These are phyloP conservation scores for Paraphysoderma sedebokerense DNA, from an alignment of 371 early-diverging fungal genomes.

Conservation along the genomic window DNA sequence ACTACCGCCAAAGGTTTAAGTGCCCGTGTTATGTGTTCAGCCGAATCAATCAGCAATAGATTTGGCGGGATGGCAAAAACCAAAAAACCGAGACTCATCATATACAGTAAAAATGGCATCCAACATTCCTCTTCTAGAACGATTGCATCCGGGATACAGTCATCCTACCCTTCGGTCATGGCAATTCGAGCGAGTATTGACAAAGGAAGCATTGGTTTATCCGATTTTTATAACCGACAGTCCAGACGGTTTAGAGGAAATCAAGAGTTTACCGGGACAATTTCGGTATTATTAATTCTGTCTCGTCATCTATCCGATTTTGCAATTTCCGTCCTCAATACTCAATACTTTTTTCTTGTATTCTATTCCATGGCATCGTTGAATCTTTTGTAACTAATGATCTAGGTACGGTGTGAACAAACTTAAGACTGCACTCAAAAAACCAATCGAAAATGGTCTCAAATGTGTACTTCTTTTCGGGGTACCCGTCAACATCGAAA, in stretches of 20 bases:
- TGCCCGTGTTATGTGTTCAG: too few species aligned
- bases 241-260: slow-evolving; percentile 48
- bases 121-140: too few species aligned
- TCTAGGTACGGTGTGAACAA: slow-evolving; percentile 56
- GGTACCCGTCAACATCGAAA: slow-evolving; percentile 56
- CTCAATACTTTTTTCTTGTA: background rate
- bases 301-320: background rate
- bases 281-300: slow-evolving; percentile 28
- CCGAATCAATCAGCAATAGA: too few species aligned
- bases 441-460: slow-evolving; percentile 76
- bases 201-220: slow-evolving; percentile 65
- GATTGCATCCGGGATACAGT: slow-evolving; percentile 72
- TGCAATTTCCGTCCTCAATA: background rate
- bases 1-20: too few species aligned
- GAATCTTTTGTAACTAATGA: background rate
- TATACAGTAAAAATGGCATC: too few species aligned
- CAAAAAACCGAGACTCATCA: too few species aligned
- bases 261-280: slow-evolving; percentile 72
- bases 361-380: background rate
- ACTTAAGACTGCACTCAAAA: slow-evolving; percentile 50
- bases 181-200: slow-evolving; percentile 50
- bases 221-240: slow-evolving; percentile 85
- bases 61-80: too few species aligned
- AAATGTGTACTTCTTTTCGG: slow-evolving; percentile 80
- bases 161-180: slow-evolving; percentile 61